Conservation (phyloP, 2,329 filamentous ascomycete genomes). For the Microcyclosporella mali region DNA sequence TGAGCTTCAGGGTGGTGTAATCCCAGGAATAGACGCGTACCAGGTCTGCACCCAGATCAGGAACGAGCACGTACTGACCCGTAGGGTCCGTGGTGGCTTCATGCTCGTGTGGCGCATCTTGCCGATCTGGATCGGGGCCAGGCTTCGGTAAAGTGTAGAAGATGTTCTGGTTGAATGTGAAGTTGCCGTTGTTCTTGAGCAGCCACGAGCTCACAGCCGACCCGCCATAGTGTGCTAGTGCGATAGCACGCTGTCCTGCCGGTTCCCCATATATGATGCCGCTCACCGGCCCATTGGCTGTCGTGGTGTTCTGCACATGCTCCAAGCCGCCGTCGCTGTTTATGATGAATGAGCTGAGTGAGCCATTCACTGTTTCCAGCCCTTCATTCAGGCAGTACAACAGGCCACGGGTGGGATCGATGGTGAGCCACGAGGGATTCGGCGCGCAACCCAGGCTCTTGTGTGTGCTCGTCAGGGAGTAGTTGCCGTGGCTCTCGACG, state of each 20-base stretch:
- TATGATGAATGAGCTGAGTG: conserved; percentile 39
- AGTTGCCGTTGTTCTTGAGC: conserved; percentile 47
- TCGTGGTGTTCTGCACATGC: conserved; percentile 29
- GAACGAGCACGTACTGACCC: conserved; percentile 33
- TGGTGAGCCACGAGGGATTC: conserved; percentile 56
- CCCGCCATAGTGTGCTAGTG: conserved; percentile 39
- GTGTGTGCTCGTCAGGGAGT: conserved; percentile 40
- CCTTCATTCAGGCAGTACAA: conserved; percentile 60
- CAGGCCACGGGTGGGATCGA: conserved; percentile 44
- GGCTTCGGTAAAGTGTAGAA: conserved; percentile 26
- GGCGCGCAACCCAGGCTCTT: conserved; percentile 46
- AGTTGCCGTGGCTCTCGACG: conserved; percentile 24
- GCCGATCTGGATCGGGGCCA: conserved; percentile 27
- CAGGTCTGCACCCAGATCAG: conserved; percentile 35
- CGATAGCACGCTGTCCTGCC: conserved; percentile 33
- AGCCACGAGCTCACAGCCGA: conserved; percentile 34
- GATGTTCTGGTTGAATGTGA: conserved; percentile 34
- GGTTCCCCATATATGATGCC: conserved; percentile 36
- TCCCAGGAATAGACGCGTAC: conserved; percentile 31
- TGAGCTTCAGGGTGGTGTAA: conserved; percentile 21
- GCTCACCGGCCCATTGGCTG: conserved; percentile 37
- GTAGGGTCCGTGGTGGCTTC: conserved; percentile 35
- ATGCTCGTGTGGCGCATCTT: conserved; percentile 33
- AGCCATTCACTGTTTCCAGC: conserved; percentile 42
- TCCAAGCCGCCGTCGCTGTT: conserved; percentile 36